phyloP scores from a whole-genome alignment of 768 basidiomycete genomes.

The Leccinellum rugosiceps region DNA sequence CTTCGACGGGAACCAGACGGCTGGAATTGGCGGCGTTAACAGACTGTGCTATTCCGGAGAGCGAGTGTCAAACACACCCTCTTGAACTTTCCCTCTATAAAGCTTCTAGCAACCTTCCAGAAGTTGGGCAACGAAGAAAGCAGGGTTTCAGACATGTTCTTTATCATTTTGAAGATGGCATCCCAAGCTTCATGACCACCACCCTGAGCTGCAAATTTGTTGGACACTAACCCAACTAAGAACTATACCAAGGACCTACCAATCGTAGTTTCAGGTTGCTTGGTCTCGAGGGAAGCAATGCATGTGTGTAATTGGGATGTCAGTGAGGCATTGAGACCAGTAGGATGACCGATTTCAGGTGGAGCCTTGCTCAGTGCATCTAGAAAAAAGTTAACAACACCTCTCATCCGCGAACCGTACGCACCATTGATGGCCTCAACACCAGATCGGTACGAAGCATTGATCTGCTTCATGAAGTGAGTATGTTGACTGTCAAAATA shows the following conservation, averaged over 20 bases:
- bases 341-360: constrained; percentile 34
- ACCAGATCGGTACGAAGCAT: constrained; percentile 52
- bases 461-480: constrained; percentile 79
- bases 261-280: constrained; percentile 58
- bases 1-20: constrained; percentile 63
- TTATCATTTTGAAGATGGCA: constrained; percentile 72
- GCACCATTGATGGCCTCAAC: constrained; percentile 49
- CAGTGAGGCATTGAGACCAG: constrained; percentile 42
- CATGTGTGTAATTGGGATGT: constrained; percentile 59
- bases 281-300: constrained; percentile 57
- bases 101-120: constrained; percentile 88
- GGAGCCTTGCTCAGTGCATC: constrained; percentile 45
- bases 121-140: constrained; percentile 85
- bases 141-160: constrained; percentile 83
- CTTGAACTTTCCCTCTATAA: constrained; percentile 91
- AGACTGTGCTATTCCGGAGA: not conserved
- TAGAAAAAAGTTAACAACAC: constrained; percentile 22
- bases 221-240: not conserved
- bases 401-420: constrained; percentile 1
- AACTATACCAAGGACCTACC: constrained; percentile 38
- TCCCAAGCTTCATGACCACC: constrained; percentile 80
- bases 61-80: constrained; percentile 49
- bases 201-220: constrained; percentile 51
- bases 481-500: constrained; percentile 94
- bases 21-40: constrained; percentile 17